phyloP scores from a whole-genome alignment of 1,284 basidiomycete species.

The Leccinum cinnamomeum region DNA sequence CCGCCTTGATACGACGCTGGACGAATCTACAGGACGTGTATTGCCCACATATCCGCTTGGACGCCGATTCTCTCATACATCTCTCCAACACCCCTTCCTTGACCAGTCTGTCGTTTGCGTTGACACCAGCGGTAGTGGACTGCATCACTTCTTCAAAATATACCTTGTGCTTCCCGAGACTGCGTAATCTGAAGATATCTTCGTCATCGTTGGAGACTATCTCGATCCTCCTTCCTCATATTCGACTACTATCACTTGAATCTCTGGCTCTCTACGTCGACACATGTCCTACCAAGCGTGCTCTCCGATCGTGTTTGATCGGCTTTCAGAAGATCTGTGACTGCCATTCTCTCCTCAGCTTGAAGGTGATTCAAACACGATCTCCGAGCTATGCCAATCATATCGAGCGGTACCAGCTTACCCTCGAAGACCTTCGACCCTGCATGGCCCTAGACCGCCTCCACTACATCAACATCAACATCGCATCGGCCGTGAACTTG shows the following conservation, averaged over 20 bases:
- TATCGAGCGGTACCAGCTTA: constrained; percentile 11
- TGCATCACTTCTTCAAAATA: constrained; percentile 3
- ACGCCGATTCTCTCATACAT: constrained; percentile 17
- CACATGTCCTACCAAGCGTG: constrained; percentile 11
- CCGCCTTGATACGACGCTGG: constrained; percentile 17
- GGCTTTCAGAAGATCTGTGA: constrained; percentile 14
- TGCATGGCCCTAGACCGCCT: constrained; percentile 17
- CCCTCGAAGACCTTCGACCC: constrained; percentile 19
- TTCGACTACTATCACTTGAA: constrained; percentile 15
- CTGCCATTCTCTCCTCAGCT: constrained; percentile 4
- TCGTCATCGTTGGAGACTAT: constrained; percentile 12
- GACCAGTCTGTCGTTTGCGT: constrained; percentile 15
- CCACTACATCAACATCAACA: constrained; percentile 16
- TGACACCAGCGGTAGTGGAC: constrained; percentile 1
- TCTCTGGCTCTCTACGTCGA: constrained; percentile 17
- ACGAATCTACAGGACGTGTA: constrained; percentile 17
- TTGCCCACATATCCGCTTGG: constrained; percentile 16
- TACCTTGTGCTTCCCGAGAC: constrained; percentile 12
- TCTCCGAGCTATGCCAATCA: neutral
- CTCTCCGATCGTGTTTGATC: constrained; percentile 10
- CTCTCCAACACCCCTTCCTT: constrained; percentile 16
- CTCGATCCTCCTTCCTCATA: constrained; percentile 6
- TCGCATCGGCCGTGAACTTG: constrained; percentile 11
- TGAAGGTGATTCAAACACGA: constrained; percentile 17
- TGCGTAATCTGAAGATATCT: constrained; percentile 15